Base-by-base conservation (phyloP, 345 rosid species). In the Salix caprea region DNA sequence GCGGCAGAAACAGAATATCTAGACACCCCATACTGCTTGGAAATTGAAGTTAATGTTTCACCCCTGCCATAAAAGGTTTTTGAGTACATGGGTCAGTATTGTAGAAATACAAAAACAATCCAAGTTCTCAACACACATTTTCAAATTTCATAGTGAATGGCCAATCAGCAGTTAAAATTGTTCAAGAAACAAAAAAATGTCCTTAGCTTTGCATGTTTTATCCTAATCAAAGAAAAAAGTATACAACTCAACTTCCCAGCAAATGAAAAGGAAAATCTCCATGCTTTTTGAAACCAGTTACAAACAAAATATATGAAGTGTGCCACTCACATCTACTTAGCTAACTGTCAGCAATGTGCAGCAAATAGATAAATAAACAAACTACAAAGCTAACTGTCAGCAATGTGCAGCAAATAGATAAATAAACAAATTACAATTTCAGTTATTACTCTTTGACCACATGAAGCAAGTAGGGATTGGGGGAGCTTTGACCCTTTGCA, bases 21-120 rank as follows among this genome's bases (percentile, higher is more conserved):
- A 70, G 86, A 73, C 44, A 81, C 81, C 19, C 79, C 81, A 68
- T 83, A 76, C 14, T 81, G 81, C 81, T 73, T 81, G 16, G 84
- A 85, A 81, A 83, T 74, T 2, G 84, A 85, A 70, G 77, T 73
- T 74, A 83, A 16, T 6, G 78, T 80, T 69, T 85, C 84, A 48
- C 79, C 86, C 77, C 88, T 85, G 81, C 62, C 37, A 78, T 60
- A 28, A 13, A 56, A 67, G 56, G 2, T 44, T 36, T 61, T 18
- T 18, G n/a, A 19, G 26, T 15, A 19, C 39, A 8, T 21, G 10
- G 23, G 32, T 10, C 42, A 34, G 4, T 32, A 72, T 52, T 18
- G 42, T 32, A 71, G 23, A 24, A 26, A 26, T 4, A 4, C 40
- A 71, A 34, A 14, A 18, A 12, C 70, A 26, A 18, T 40, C 6